phyloP scores from a whole-genome alignment of 768 basidiomycete species.

The Termitomyces titanicus region DNA sequence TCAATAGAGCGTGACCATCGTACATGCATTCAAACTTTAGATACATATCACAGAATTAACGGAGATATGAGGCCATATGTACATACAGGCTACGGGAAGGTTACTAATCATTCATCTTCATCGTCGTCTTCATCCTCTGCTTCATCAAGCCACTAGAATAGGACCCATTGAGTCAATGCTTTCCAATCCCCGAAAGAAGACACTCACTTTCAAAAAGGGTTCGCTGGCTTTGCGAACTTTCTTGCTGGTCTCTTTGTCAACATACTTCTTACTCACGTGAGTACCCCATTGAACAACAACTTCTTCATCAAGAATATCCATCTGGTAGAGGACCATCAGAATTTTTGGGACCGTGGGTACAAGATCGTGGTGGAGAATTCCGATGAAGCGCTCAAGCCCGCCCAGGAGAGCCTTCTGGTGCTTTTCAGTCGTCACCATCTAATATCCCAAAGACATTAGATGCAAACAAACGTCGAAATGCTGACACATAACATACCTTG shows the following conservation, averaged over 20 bases:
- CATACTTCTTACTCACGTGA: constrained; percentile 94
- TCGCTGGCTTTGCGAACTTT: constrained; percentile 94
- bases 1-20: too few relatives aligned
- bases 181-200: not conserved
- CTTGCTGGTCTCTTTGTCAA: constrained; percentile 93
- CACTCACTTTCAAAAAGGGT: constrained; percentile 84
- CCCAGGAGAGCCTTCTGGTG: constrained; percentile 94
- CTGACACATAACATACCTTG: constrained; percentile 52
- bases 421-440: constrained; percentile 92
- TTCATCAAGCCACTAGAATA: constrained; percentile 76
- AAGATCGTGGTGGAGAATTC: constrained; percentile 69
- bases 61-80: not conserved
- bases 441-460: constrained; percentile 1
- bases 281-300: constrained; percentile 91
- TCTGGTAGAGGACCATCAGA: constrained; percentile 92
- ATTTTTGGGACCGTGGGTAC: constrained; percentile 79
- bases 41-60: not conserved
- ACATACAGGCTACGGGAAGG: not conserved
- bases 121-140: constrained; percentile 79
- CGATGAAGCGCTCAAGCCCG: constrained; percentile 85
- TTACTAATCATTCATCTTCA: constrained; percentile 19
- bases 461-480: not conserved
- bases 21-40: too few relatives aligned
- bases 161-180: constrained; percentile 3
- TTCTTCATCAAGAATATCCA: constrained; percentile 89